Base-by-base conservation (phyloP, 1,139 yeast species). In the Geotrichum australiense region DNA sequence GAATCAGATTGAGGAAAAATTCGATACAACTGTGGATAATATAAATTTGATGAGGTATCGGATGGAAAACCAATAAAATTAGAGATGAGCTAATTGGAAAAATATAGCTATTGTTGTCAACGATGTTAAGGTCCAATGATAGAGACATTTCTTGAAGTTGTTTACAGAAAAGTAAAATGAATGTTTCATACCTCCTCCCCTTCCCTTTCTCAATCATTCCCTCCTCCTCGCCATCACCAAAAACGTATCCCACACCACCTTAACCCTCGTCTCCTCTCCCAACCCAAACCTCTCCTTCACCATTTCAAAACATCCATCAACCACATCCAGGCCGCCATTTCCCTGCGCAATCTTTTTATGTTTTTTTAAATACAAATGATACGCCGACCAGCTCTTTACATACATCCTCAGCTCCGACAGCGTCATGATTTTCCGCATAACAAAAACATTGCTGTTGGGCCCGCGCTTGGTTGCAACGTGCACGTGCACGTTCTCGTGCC, bases 241-340 rank as follows among this genome's bases (percentile, higher is more conserved):
- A 25, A 75, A 73, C 0, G 84, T 76, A 6, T 74, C 74, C 78
- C 81, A 80, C 27, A 72, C 69, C 8, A 77, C 64, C n/a, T 65
- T 64, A 26, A 78, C 58, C 25, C 60, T 57, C 1, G 70, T 65
- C 14, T 67, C 67, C 20, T 68, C 71, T 14, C 61, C 57, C 74
- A 79, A 71, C 12, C 66, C 70, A 45, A 68, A 58, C 16, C 50
- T 56, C 15, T 54, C 51, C 38, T 65, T 63, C 42, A 78, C 58
- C 43, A 71, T 76, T 3, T 65, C 63, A 19, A 71, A 60, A 52
- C 74, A 68, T 32, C 57, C 56, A 29, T 62, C 67, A 2, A 53
- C 53, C 3, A 59, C 47, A 41, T 65, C 69, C 0, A 50, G 50
- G 10, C 47, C 55, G 8, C 26, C 41, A n/a, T n/a, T n/a, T n/a